Evolutionary conservation across 257 asterid species (phyloP).

Genomic region (Osmanthus fragrans): DNA sequence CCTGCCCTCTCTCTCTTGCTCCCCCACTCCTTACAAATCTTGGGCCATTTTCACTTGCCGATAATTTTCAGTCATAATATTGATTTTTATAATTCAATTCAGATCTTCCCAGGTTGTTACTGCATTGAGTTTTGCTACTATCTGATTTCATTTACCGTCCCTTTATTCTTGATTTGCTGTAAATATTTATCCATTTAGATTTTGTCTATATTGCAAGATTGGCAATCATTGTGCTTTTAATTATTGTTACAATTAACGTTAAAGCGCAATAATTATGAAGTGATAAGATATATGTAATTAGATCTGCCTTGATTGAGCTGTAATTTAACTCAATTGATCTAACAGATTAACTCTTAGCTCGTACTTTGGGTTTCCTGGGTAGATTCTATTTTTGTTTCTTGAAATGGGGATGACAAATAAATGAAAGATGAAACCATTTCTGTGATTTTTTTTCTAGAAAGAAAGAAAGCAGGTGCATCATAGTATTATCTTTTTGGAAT

Average conservation of each 20-base stretch:
- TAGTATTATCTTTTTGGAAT: slow-evolving; percentile 5
- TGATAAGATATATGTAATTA: slow-evolving; percentile 8
- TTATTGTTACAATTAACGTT: slow-evolving; percentile 1
- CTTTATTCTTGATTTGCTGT: slow-evolving; percentile 6
- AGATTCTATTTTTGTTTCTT: slow-evolving; percentile 14
- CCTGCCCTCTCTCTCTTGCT: slow-evolving; percentile 16
- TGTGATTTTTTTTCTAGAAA: background rate
- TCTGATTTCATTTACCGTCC: slow-evolving; percentile 10
- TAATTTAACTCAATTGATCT: slow-evolving; percentile 9
- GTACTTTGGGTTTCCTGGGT: background rate
- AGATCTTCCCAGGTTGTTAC: slow-evolving; percentile 34
- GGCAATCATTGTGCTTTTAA: background rate
- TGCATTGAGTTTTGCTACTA: slow-evolving; percentile 14
- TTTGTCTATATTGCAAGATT: slow-evolving; percentile 19
- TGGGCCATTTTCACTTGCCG: slow-evolving; percentile 1
- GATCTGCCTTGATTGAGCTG: slow-evolving; percentile 31
- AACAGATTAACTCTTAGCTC: slow-evolving; percentile 5
- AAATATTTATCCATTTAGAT: slow-evolving; percentile 1
- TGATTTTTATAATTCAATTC: slow-evolving; percentile 22
- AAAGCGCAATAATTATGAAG: background rate
- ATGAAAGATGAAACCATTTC: background rate
- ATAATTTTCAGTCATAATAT: slow-evolving; percentile 4
- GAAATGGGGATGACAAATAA: background rate
- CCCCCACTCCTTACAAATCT: slow-evolving; percentile 16
- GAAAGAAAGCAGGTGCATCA: background rate